Evolutionary conservation across 2,329 filamentous ascomycete species (phyloP).

Genomic region (Cryoendolithus antarcticus): DNA sequence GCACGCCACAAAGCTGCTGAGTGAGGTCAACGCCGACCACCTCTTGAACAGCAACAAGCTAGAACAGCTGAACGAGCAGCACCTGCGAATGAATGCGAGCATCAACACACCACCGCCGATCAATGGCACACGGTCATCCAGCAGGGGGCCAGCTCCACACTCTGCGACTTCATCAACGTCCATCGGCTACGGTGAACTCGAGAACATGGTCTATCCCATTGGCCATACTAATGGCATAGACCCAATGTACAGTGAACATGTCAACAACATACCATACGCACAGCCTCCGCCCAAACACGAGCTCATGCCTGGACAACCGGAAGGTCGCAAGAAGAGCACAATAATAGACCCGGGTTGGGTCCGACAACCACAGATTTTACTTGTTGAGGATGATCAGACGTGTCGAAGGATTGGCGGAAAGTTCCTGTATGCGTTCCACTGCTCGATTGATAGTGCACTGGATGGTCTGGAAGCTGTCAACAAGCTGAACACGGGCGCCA

Average conservation of each 20-base stretch:
- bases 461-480: conserved; percentile 86
- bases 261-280: conserved; percentile 84
- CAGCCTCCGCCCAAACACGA: conserved; percentile 52
- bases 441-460: conserved; percentile 53
- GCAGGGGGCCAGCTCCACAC: conserved; percentile 28
- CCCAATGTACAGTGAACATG: conserved; percentile 86
- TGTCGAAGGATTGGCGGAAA: conserved; percentile 56
- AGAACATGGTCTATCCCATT: conserved; percentile 76
- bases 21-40: conserved; percentile 52
- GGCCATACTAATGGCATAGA: conserved; percentile 87
- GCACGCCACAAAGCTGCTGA: conserved; percentile 54
- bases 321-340: conserved; percentile 48
- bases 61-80: conserved; percentile 51
- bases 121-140: conserved; percentile 32
- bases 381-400: conserved; percentile 73
- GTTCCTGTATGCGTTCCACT: conserved; percentile 53
- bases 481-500: conserved; percentile 57
- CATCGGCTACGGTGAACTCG: conserved; percentile 46
- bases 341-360: conserved; percentile 53
- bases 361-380: conserved; percentile 62
- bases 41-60: conserved; percentile 52
- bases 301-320: conserved; percentile 18
- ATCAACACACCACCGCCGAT: conserved; percentile 47
- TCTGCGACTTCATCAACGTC: conserved; percentile 39
- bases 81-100: conserved; percentile 42